These are phyloP conservation scores for Rhodomyrtus psidioides DNA, from an alignment of 441 rosid species.

Conservation along the genomic window DNA sequence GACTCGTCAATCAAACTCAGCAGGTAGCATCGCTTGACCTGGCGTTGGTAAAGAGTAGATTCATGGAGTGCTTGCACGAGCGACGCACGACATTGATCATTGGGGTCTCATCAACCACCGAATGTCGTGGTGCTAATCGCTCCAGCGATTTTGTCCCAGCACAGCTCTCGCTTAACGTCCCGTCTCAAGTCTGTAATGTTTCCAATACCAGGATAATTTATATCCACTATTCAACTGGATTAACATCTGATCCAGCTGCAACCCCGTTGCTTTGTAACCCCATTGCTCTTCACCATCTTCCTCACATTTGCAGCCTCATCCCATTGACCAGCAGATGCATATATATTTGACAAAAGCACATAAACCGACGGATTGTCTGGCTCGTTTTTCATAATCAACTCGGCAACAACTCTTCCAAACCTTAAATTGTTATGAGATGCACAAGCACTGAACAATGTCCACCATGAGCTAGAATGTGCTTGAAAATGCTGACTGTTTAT, in stretches of 20 bases:
- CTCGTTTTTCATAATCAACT: constrained; percentile 34
- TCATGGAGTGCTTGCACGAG: no score
- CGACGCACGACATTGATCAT: no score
- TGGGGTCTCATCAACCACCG: no score
- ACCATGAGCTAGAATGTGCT: constrained; percentile 22
- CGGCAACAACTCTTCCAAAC: constrained; percentile 42
- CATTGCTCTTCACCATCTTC: constrained; percentile 26
- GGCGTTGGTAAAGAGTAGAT: no score
- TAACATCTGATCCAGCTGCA: constrained; percentile 46
- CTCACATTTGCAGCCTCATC: constrained; percentile 48
- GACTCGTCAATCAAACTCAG: neutral
- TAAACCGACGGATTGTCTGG: constrained; percentile 32
- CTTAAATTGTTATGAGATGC: constrained; percentile 49
- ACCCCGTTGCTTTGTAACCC: constrained; percentile 41
- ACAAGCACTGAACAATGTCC: constrained; percentile 59
- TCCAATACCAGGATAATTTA: neutral
- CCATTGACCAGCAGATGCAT: constrained; percentile 56
- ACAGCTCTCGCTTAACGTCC: neutral
- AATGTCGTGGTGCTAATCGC: no score
- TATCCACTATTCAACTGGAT: neutral
- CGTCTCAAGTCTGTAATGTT: no score
- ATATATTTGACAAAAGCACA: constrained; percentile 43
- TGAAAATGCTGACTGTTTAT: constrained; percentile 17
- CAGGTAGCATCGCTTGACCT: no score
- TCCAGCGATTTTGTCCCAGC: no score